A percentile compares a stretch with the other conserved stretches of the same genome.
Conservation (phyloP, 1,284 basidiomycete genomes). For the Moniliella sp. region DNA sequence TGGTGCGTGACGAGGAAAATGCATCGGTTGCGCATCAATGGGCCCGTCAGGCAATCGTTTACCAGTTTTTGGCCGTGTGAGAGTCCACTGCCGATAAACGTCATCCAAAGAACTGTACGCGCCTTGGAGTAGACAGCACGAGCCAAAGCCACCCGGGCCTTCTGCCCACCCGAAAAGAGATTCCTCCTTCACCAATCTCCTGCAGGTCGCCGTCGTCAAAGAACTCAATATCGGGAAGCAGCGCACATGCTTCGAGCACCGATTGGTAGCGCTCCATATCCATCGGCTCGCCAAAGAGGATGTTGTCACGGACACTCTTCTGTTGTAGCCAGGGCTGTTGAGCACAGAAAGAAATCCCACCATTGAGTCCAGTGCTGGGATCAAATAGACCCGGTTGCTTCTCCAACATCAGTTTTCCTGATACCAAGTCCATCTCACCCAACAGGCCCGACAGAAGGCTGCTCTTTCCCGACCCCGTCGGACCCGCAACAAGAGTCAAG, state of each 20-base stretch:
- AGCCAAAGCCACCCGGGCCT: slow-evolving; percentile 9
- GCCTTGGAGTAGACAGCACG: slow-evolving; percentile 11
- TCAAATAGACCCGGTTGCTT: too few species aligned
- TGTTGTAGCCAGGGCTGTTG: slow-evolving; percentile 9
- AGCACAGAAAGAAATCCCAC: slow-evolving; percentile 4
- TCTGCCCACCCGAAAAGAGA: slow-evolving; percentile 13
- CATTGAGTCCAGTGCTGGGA: slow-evolving; percentile 4
- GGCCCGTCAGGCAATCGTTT: slow-evolving; percentile 37
- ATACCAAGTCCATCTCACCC: too few species aligned
- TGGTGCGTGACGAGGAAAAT: slow-evolving; percentile 54
- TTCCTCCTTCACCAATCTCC: slow-evolving; percentile 9
- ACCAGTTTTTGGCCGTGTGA: slow-evolving; percentile 20
- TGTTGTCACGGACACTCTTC: slow-evolving; percentile 8
- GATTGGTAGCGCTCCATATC: slow-evolving; percentile 3
- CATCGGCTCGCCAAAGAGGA: slow-evolving; percentile 4
- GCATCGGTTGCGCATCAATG: slow-evolving; percentile 39
- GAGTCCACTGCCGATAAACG: slow-evolving; percentile 55
- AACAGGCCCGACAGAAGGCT: slow-evolving; percentile 8
- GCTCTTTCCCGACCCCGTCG: slow-evolving; percentile 7
- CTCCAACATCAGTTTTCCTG: not conserved
- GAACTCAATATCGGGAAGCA: slow-evolving; percentile 4
- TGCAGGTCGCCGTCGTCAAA: slow-evolving; percentile 2
- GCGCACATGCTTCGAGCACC: slow-evolving; percentile 6
- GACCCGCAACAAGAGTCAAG: slow-evolving; percentile 8
- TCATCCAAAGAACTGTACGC: slow-evolving; percentile 43